A percentile compares a stretch with the other conserved stretches of the same genome.
Evolutionary conservation across 2,329 filamentous ascomycete species (phyloP).

Genomic region (Colletotrichum sublineola): DNA sequence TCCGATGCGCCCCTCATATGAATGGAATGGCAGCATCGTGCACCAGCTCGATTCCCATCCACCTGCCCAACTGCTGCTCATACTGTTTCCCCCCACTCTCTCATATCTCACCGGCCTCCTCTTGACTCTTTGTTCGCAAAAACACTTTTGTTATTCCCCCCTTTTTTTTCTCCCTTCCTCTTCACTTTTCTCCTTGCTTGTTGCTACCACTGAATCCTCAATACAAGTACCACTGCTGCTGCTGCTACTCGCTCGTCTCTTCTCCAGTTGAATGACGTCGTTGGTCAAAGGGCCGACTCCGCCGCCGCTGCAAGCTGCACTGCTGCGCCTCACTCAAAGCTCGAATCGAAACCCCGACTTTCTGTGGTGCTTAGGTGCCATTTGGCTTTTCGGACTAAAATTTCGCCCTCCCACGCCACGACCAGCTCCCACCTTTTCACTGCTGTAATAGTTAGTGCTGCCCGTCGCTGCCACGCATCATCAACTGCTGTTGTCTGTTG

Average conservation of each 20-base stretch:
- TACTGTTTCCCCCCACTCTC: not conserved
- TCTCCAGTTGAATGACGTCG: slow-evolving; percentile 36
- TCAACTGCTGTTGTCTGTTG: not conserved
- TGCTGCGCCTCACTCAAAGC: slow-evolving; percentile 41
- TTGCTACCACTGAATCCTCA: not conserved
- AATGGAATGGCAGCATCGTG: not conserved
- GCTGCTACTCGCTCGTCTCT: not conserved
- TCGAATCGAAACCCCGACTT: slow-evolving; percentile 21
- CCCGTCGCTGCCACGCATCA: slow-evolving; percentile 8
- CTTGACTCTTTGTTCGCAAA: not conserved
- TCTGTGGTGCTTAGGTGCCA: slow-evolving; percentile 18
- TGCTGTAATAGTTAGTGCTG: slow-evolving; percentile 5
- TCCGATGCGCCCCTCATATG: slow-evolving; percentile 2
- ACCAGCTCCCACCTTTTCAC: slow-evolving; percentile 3
- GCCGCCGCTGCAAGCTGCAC: slow-evolving; percentile 29
- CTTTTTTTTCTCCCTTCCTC: not conserved
- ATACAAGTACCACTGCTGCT: not conserved
- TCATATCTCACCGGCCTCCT: not conserved
- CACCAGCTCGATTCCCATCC: not conserved
- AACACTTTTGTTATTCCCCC: not conserved
- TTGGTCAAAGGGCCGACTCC: slow-evolving; percentile 38
- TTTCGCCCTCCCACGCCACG: slow-evolving; percentile 19
- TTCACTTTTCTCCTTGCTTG: not conserved
- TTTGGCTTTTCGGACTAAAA: slow-evolving; percentile 17
- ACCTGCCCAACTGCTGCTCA: not conserved